Evolutionary conservation across 2,329 filamentous ascomycete species (phyloP), one percentile per base, ranked within the genome.

Genomic region (Fusarium xylarioides): DNA sequence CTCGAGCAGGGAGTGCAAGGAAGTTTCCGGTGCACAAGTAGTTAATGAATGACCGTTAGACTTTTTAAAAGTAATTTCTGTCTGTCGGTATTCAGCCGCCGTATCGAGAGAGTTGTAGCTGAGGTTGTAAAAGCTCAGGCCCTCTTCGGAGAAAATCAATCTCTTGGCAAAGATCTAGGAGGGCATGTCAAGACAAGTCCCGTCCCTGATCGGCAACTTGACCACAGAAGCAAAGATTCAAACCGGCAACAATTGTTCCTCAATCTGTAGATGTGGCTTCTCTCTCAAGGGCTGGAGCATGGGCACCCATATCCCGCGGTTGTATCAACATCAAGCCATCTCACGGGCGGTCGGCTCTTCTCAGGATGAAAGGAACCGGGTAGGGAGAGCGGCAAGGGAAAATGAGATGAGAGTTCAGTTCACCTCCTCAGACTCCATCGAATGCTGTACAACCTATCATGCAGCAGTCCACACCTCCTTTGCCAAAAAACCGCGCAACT

Each of bases 181-280:
- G 61, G 69, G 46, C 55, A 63, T 61, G 68, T 68, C 63, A 62
- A 70, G 74, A 54, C 23, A 54, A 54, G 34, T 30, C 50, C 34
- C 34, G 50, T 76, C 70, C 74, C 75, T 76, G 74, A 77, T 77
- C 74, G 74, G 71, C 75, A 73, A 54, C 55, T 64, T 38, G 50
- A 58, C 60, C 34, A 54, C 44, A 28, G 35, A 49, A 57, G 23
- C 42, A 35, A 37, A 57, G 18, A 11, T 49, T 50, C 23, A 19
- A 57, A 34, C 54, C 40, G 40, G 55, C 42, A 35, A 47, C 40
- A 50, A n/a, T 59, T 66, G 59, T 56, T 63, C 35, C 58, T 42
- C 34, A 50, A 49, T 23, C 43, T 68, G 60, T 28, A 57, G 63
- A 44, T 54, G 71, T 73, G 70, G 58, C 47, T 68, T 50, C 46